Percentiles rank a stretch among this genome's conserved stretches.
Evolutionary conservation across 257 asterid species (phyloP).

Genomic region (Jacaranda copaia): DNA sequence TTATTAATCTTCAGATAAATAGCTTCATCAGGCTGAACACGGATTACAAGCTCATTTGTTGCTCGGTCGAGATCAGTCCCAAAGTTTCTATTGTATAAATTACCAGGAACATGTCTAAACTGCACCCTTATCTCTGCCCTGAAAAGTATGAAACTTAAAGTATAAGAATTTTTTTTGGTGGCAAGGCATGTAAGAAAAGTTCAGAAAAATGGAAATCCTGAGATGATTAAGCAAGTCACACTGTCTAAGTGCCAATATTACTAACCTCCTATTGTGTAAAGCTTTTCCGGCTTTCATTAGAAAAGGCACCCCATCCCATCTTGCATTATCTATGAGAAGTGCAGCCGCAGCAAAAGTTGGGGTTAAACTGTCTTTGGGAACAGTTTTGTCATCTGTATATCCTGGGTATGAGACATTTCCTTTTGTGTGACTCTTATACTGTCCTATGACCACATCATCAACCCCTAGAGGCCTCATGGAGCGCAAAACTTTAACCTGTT

Average conservation of each 20-base stretch:
- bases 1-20: slow-evolving; percentile 88
- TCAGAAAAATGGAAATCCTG: background rate
- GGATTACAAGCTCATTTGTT: slow-evolving; percentile 96
- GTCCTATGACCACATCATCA: slow-evolving; percentile 83
- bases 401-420: slow-evolving; percentile 80
- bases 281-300: slow-evolving; percentile 99
- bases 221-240: background rate
- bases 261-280: slow-evolving; percentile 74
- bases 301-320: slow-evolving; percentile 99
- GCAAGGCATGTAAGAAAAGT: background rate
- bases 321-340: slow-evolving; percentile 84
- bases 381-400: slow-evolving; percentile 92
- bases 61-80: slow-evolving; percentile 89
- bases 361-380: slow-evolving; percentile 85
- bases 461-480: slow-evolving; percentile 78
- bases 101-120: slow-evolving; percentile 95
- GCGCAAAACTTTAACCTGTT: slow-evolving; percentile 93
- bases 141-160: background rate
- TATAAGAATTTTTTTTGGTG: background rate
- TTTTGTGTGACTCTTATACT: slow-evolving; percentile 79
- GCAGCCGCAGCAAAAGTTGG: slow-evolving; percentile 99
- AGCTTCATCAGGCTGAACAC: slow-evolving; percentile 97
- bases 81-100: slow-evolving; percentile 68
- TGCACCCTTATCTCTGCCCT: slow-evolving; percentile 96
- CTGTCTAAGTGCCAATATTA: background rate